phyloP scores from a whole-genome alignment of 2,329 filamentous ascomycete genomes.

The Stemphylium beticola region DNA sequence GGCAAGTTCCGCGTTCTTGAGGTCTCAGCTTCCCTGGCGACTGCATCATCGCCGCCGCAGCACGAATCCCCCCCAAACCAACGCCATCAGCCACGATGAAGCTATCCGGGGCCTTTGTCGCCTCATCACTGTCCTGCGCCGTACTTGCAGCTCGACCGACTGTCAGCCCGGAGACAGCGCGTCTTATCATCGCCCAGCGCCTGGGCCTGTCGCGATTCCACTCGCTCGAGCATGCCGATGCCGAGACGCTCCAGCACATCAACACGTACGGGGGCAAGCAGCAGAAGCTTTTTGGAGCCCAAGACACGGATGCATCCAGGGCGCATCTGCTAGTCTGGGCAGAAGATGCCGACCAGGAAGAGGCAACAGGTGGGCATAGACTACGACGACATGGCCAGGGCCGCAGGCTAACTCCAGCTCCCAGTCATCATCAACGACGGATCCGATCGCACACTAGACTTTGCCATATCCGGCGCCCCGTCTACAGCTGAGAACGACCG shows the following conservation, averaged over 20 bases:
- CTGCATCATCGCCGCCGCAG: conserved; percentile 33
- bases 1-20: conserved; percentile 20
- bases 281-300: conserved; percentile 50
- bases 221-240: conserved; percentile 47
- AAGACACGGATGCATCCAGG: conserved; percentile 26
- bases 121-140: conserved; percentile 50
- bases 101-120: conserved; percentile 48
- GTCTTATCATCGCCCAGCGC: conserved; percentile 59
- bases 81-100: conserved; percentile 52
- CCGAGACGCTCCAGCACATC: conserved; percentile 53
- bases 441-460: conserved; percentile 25
- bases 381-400: neutral
- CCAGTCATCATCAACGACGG: conserved; percentile 34
- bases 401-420: conserved; percentile 21
- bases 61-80: conserved; percentile 20
- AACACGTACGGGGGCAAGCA: conserved; percentile 53
- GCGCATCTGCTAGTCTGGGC: conserved; percentile 49
- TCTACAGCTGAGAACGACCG: conserved; percentile 42
- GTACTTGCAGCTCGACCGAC: conserved; percentile 41
- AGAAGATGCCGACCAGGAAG: conserved; percentile 47
- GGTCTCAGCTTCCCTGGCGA: conserved; percentile 30
- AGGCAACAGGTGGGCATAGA: conserved; percentile 38
- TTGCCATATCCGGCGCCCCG: conserved; percentile 45
- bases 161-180: conserved; percentile 52
- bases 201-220: conserved; percentile 59